Evolutionary conservation across 805 yeast species (phyloP).

Genomic region (Starmerella sp.): DNA sequence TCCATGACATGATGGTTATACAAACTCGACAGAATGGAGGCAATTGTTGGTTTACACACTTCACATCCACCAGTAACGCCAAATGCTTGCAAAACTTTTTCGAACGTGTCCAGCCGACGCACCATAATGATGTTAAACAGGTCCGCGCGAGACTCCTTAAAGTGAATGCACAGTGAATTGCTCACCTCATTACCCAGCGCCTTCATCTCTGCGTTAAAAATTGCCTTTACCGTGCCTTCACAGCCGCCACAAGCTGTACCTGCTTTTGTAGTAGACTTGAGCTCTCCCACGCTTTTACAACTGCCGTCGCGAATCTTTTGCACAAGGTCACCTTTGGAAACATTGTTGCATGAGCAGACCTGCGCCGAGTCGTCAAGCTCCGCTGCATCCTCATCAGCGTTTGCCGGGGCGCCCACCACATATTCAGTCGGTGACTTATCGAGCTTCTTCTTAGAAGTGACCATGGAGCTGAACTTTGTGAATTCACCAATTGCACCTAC

Average conservation of each 20-base stretch:
- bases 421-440: conserved; percentile 29
- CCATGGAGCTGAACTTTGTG: conserved; percentile 29
- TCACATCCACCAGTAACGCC: conserved; percentile 32
- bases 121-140: conserved; percentile 32
- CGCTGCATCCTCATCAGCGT: conserved; percentile 27
- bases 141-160: conserved; percentile 31
- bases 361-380: conserved; percentile 30
- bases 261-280: conserved; percentile 32
- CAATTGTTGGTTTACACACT: conserved; percentile 32
- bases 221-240: conserved; percentile 31
- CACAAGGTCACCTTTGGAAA: conserved; percentile 28
- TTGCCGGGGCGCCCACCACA: conserved; percentile 23
- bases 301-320: conserved; percentile 27
- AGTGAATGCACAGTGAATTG: conserved; percentile 30
- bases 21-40: conserved; percentile 31
- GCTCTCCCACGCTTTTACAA: conserved; percentile 28
- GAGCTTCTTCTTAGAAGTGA: conserved; percentile 27
- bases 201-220: conserved; percentile 31
- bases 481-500: conserved; percentile 31
- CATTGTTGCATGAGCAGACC: conserved; percentile 32
- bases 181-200: conserved; percentile 30
- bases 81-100: conserved; percentile 27
- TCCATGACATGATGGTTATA: conserved; percentile 29
- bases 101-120: conserved; percentile 26
- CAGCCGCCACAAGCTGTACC: conserved; percentile 36